Evolutionary conservation across 202 grass and related monocot species (phyloP).

Genomic region (Brachypodium distachyon): DNA sequence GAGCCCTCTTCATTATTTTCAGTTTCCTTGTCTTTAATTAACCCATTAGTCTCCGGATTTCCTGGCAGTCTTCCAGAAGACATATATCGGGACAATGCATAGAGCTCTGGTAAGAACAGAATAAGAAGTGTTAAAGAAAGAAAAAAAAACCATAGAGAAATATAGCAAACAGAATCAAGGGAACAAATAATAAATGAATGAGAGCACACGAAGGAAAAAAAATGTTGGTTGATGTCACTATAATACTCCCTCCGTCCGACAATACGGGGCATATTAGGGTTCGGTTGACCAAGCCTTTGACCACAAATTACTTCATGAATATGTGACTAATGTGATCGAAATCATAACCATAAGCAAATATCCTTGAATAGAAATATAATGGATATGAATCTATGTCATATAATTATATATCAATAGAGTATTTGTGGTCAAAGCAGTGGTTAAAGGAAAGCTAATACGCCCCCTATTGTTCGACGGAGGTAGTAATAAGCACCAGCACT

Average conservation of each 20-base stretch:
- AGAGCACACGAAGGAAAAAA: not conserved
- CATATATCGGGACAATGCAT: slow-evolving; percentile 85
- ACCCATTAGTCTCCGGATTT: slow-evolving; percentile 23
- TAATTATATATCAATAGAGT: no score
- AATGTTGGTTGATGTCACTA: not conserved
- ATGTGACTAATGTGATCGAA: no score
- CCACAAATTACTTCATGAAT: no score
- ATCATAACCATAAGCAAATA: no score
- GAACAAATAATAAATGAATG: not conserved
- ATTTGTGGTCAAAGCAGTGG: no score
- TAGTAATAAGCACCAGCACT: slow-evolving; percentile 16
- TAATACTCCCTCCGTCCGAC: no score
- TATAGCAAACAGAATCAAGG: not conserved
- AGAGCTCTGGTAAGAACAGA: slow-evolving; percentile 57
- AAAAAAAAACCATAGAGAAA: not conserved
- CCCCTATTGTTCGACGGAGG: no score
- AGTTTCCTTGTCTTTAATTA: slow-evolving; percentile 36
- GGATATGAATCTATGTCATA: no score
- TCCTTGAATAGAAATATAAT: no score
- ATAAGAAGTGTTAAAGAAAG: slow-evolving; percentile 14
- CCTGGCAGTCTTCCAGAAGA: slow-evolving; percentile 30
- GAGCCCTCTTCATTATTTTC: slow-evolving; percentile 30
- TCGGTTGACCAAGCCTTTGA: no score
- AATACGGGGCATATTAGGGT: no score
- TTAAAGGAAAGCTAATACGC: no score